phyloP scores from a whole-genome alignment of 345 rosid genomes.

The Salix purpurea region DNA sequence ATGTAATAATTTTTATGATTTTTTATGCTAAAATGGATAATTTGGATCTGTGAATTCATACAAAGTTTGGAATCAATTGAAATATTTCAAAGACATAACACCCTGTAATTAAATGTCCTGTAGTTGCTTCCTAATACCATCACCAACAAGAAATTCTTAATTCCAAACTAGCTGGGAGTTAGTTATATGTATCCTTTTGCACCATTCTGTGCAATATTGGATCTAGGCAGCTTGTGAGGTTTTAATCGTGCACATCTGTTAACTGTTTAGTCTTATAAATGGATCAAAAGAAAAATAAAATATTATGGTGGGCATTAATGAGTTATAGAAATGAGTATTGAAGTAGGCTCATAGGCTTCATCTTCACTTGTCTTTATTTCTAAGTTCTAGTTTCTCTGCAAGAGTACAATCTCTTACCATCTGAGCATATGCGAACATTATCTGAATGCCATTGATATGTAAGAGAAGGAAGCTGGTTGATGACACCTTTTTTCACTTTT shows the following conservation, averaged over 20 bases:
- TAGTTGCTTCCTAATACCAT: not conserved
- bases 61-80: not conserved
- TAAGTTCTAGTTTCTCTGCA: not conserved
- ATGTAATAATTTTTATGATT: not conserved
- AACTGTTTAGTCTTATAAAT: not conserved
- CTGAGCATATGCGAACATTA: not conserved
- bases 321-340: not conserved
- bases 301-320: not conserved
- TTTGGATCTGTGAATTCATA: not conserved
- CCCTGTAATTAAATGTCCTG: not conserved
- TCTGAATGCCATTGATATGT: not conserved
- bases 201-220: not conserved
- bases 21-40: not conserved
- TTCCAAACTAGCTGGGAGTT: not conserved
- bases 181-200: not conserved
- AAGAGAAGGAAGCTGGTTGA: not conserved
- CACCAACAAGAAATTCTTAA: not conserved
- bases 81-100: not conserved
- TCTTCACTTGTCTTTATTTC: not conserved
- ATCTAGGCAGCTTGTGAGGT: not conserved
- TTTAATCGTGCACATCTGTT: not conserved
- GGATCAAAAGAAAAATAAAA: not conserved
- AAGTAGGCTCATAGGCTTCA: not conserved
- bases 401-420: not conserved
- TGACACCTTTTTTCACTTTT: not conserved